Evolutionary conservation across 192 early-diverging fungal species (phyloP).

Genomic region (Linnemannia exigua): DNA sequence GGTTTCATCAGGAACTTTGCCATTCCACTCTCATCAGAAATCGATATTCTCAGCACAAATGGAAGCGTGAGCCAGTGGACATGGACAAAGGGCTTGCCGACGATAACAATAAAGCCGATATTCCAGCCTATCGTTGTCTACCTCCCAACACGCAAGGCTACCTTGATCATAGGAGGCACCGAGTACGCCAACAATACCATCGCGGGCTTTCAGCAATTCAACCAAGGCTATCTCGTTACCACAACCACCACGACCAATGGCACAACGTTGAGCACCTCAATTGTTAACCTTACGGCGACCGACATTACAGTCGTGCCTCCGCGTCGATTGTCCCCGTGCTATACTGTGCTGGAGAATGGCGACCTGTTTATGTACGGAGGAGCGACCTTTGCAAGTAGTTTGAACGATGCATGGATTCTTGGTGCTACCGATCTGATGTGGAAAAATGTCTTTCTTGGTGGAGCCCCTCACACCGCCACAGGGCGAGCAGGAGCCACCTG

Average conservation of each 20-base stretch:
- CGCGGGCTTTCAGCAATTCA: conserved; percentile 6
- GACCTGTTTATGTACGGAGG: conserved; percentile 54
- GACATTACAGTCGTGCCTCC: neutral
- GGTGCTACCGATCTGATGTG: conserved; percentile 10
- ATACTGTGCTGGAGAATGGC: conserved; percentile 20
- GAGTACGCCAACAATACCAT: neutral
- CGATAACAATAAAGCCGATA: neutral
- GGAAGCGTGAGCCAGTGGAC: conserved; percentile 2
- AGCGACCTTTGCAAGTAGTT: neutral
- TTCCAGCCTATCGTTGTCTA: conserved; percentile 34
- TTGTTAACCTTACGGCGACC: neutral
- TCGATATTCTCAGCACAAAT: conserved; percentile 30
- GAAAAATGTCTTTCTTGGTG: neutral
- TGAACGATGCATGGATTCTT: conserved; percentile 37
- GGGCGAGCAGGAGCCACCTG: conserved; percentile 41
- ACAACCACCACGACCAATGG: neutral
- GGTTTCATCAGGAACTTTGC: neutral
- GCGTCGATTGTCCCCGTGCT: conserved; percentile 25
- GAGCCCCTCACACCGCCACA: neutral
- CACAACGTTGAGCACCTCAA: neutral
- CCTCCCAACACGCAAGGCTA: conserved; percentile 8
- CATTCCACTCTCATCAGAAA: conserved; percentile 23
- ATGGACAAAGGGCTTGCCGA: conserved; percentile 10
- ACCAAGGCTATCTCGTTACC: conserved; percentile 23
- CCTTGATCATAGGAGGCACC: conserved; percentile 44